Evolutionary conservation across 2,329 filamentous ascomycete species (phyloP).

Genomic region (Tolypocladium nubicola): DNA sequence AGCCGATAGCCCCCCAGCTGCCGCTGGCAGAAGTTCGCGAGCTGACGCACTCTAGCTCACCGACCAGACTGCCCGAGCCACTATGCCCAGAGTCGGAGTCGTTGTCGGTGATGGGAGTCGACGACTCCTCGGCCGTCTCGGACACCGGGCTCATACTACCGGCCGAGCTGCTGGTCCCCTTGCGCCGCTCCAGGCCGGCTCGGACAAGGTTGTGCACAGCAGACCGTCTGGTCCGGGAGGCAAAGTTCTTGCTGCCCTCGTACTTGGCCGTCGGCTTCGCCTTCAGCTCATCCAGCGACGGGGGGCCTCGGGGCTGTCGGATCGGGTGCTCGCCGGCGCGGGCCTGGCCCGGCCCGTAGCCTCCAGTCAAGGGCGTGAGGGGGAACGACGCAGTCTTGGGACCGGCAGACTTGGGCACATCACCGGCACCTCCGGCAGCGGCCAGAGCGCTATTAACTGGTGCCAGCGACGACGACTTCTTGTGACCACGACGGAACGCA

Average conservation of each 20-base stretch:
- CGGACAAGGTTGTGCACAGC: constrained; percentile 87
- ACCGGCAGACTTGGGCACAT: constrained; percentile 46
- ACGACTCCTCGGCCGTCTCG: constrained; percentile 59
- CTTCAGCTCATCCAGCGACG: constrained; percentile 81
- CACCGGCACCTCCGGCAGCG: constrained; percentile 29
- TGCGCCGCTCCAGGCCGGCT: constrained; percentile 78
- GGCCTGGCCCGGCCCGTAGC: constrained; percentile 84
- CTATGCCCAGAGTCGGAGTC: constrained; percentile 62
- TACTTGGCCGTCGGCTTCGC: constrained; percentile 84
- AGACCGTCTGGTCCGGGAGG: constrained; percentile 79
- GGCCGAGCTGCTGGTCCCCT: constrained; percentile 57
- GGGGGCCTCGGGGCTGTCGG: constrained; percentile 87
- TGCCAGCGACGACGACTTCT: constrained; percentile 73
- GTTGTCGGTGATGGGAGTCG: constrained; percentile 62
- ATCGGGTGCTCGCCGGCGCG: constrained; percentile 90
- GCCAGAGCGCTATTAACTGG: constrained; percentile 42
- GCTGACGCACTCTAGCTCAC: constrained; percentile 59
- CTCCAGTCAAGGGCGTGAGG: constrained; percentile 67
- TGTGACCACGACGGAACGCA: constrained; percentile 87
- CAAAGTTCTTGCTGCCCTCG: constrained; percentile 97
- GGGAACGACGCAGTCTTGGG: constrained; percentile 77
- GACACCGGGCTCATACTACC: constrained; percentile 86
- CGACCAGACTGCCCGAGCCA: constrained; percentile 70
- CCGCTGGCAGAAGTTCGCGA: constrained; percentile 67
- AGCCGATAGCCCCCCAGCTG: constrained; percentile 71